Evolutionary conservation across 768 basidiomycete genomes (phyloP).

Genomic region (Lactarius hatsudake): DNA sequence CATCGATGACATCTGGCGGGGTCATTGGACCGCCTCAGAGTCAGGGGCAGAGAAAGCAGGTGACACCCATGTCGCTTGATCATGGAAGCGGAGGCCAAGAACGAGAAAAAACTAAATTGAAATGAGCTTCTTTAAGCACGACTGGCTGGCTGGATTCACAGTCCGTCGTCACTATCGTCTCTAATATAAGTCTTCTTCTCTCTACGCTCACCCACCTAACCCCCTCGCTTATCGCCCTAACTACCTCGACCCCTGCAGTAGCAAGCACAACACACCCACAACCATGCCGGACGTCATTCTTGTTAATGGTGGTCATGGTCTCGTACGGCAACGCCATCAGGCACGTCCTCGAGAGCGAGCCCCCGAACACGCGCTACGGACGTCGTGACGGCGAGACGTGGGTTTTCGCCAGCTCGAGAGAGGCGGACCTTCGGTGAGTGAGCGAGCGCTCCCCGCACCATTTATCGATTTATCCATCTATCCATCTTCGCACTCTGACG

Average conservation of each 20-base stretch:
- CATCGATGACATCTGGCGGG: not conserved
- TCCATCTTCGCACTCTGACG: constrained; percentile 53
- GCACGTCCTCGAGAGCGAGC: constrained; percentile 73
- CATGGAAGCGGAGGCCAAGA: not conserved
- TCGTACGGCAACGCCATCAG: constrained; percentile 83
- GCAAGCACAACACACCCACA: not conserved
- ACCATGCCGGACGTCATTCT: constrained; percentile 49
- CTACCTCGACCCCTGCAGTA: not conserved
- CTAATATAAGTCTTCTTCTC: not conserved
- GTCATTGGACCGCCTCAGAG: not conserved
- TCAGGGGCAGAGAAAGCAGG: not conserved
- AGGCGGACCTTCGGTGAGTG: constrained; percentile 87
- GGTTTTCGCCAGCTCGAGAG: constrained; percentile 76
- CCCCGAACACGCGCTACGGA: constrained; percentile 74
- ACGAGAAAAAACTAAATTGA: not conserved
- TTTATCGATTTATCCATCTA: too few species aligned
- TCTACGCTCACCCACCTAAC: not conserved
- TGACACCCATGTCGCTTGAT: not conserved
- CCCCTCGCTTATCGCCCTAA: not conserved
- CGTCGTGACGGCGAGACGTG: constrained; percentile 74
- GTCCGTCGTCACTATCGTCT: not conserved
- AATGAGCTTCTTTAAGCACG: not conserved
- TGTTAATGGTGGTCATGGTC: constrained; percentile 81
- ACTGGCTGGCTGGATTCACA: not conserved
- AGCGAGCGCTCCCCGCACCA: constrained; percentile 31